phyloP scores from a whole-genome alignment of 495 filamentous ascomycete species.

The Geopyxis carbonaria region DNA sequence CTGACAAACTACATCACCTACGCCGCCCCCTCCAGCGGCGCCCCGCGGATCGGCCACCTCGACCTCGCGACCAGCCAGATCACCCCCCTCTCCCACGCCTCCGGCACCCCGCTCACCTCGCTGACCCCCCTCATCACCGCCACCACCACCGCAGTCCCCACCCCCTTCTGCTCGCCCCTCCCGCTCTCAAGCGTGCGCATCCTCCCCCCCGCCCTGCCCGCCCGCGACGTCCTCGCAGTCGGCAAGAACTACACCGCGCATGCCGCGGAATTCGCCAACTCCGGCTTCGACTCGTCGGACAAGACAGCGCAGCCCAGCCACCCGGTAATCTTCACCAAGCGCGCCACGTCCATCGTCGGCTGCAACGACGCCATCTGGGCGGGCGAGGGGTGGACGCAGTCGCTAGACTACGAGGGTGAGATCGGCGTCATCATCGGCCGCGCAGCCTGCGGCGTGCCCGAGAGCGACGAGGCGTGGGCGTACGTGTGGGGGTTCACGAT shows the following conservation, averaged over 20 bases:
- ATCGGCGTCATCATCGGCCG: constrained; percentile 41
- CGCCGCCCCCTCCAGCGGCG: constrained; percentile 15
- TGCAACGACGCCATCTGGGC: constrained; percentile 31
- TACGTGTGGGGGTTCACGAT: constrained; percentile 42
- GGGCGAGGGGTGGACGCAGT: constrained; percentile 34
- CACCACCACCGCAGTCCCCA: constrained; percentile 25
- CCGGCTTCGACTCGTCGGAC: constrained; percentile 36
- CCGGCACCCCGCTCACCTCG: constrained; percentile 31
- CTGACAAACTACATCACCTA: constrained; percentile 29
- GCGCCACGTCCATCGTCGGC: constrained; percentile 37
- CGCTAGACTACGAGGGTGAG: constrained; percentile 40
- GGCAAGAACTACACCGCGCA: constrained; percentile 42
- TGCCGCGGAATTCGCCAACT: constrained; percentile 33
- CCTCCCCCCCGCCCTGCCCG: constrained; percentile 33
- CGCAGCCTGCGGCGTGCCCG: constrained; percentile 30
- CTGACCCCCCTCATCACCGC: constrained; percentile 35
- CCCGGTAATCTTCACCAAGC: constrained; percentile 39
- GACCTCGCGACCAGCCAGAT: constrained; percentile 29
- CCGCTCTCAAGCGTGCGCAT: constrained; percentile 28
- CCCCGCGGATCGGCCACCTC: constrained; percentile 33
- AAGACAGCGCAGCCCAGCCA: constrained; percentile 32
- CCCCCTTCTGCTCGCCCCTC: constrained; percentile 23
- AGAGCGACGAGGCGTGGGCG: constrained; percentile 33
- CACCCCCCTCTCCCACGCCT: constrained; percentile 32
- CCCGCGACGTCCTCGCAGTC: constrained; percentile 36